phyloP scores from a whole-genome alignment of 164 flowering plant species.

The Warburgia ugandensis region DNA sequence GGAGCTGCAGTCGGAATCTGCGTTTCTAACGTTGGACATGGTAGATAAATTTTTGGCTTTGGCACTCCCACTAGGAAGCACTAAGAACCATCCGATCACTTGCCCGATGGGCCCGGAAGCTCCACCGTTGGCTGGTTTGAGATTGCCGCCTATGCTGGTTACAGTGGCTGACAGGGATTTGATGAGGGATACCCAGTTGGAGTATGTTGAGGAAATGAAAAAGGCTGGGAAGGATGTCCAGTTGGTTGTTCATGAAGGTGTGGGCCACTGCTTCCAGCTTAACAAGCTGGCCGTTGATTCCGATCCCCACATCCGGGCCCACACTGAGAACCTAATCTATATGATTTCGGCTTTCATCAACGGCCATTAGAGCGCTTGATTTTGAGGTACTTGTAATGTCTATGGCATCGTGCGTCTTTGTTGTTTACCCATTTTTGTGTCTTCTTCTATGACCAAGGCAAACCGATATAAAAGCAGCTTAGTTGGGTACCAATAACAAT shows the following conservation, averaged over 20 bases:
- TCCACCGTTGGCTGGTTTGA: slow-evolving; percentile 29
- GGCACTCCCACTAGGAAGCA: slow-evolving; percentile 52
- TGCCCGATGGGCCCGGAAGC: slow-evolving; percentile 73
- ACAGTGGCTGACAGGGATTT: slow-evolving; percentile 60
- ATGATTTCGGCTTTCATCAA: slow-evolving; percentile 40
- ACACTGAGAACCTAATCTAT: slow-evolving; percentile 31
- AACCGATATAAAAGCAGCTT: too few relatives aligned
- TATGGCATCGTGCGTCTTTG: too few relatives aligned
- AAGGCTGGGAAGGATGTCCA: slow-evolving; percentile 55
- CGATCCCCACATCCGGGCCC: slow-evolving; percentile 38
- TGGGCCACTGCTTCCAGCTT: slow-evolving; percentile 68
- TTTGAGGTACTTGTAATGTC: too few relatives aligned
- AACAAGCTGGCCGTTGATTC: slow-evolving; percentile 58
- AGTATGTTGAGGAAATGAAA: slow-evolving; percentile 64
- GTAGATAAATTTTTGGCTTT: slow-evolving; percentile 55
- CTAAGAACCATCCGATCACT: slow-evolving; percentile 70
- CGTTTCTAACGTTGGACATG: slow-evolving; percentile 67
- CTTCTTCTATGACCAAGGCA: too few relatives aligned
- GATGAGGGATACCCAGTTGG: slow-evolving; percentile 62
- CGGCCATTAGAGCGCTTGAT: slow-evolving; percentile 22
- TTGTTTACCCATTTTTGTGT: too few relatives aligned
- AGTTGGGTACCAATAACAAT: too few relatives aligned
- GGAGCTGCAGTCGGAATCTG: slow-evolving; percentile 36
- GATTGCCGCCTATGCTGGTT: slow-evolving; percentile 50
- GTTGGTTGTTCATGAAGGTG: slow-evolving; percentile 32